phyloP scores from a whole-genome alignment of 2,329 filamentous ascomycete genomes.

The Botrytis deweyae region DNA sequence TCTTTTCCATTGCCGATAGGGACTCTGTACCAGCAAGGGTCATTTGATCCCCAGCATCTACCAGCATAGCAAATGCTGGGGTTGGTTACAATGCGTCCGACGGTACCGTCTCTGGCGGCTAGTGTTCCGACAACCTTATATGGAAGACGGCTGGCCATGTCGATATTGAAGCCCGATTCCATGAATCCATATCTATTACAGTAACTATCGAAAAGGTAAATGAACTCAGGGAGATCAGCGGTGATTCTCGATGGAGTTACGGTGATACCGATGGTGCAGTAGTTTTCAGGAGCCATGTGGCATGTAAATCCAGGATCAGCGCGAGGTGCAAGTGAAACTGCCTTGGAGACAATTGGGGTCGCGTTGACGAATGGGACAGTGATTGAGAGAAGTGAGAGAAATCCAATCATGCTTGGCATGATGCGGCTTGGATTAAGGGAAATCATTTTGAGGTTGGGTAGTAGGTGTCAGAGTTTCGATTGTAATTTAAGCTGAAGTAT shows the following conservation, averaged over 20 bases:
- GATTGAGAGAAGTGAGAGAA: not conserved
- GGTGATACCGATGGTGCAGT: not conserved
- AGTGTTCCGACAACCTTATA: not conserved
- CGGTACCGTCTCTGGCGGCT: accelerated
- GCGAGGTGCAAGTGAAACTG: not conserved
- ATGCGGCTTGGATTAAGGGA: not conserved
- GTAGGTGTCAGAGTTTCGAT: not conserved
- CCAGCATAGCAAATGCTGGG: not conserved
- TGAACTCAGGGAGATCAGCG: not conserved
- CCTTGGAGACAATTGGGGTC: not conserved
- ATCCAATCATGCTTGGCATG: not conserved
- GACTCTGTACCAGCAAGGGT: not conserved
- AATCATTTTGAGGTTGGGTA: not conserved
- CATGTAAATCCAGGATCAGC: not conserved
- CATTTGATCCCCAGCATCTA: not conserved
- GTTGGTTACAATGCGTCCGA: not conserved
- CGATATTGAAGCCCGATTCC: not conserved
- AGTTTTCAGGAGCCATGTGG: not conserved
- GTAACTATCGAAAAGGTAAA: not conserved
- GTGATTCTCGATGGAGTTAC: not conserved
- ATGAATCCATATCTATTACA: not conserved
- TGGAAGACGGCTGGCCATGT: not conserved
- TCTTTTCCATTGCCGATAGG: too few relatives aligned
- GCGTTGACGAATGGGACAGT: not conserved
- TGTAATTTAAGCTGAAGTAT: not conserved